Base-by-base conservation (phyloP, 1,284 basidiomycete genomes). In the Boletus smithii region DNA sequence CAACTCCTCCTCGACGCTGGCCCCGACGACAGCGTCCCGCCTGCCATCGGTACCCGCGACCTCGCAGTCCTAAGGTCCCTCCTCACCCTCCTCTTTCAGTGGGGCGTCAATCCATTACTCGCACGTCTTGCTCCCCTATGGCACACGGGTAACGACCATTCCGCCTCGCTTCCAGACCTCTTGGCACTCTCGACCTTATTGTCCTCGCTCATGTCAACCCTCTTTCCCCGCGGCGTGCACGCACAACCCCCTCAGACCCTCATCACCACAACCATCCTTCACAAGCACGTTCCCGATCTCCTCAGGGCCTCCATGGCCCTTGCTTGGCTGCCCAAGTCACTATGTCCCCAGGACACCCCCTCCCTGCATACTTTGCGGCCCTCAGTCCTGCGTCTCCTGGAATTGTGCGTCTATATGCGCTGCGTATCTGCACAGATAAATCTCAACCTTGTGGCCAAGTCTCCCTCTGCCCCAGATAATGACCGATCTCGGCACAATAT, bases 241-340 rank as follows among this genome's bases (percentile, higher is more conserved):
- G 69, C 71, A 3, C 65, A 63, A 8, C 59, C 78, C 17, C 65
- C 79, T 9, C 74, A 79, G 56, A 84, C 83, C 1, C 60, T 77
- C 26, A 79, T 90, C 44, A 79, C 84, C 3, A 75, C 77, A 1
- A 73, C 74, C 1, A 60, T 90, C 10, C 60, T 88, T n/a, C 73
- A 75, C 48, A 72, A 72, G 34, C 79, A 88, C 56, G 56, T 79
- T 4, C 62, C 72, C 7, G 80, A 85, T 51, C 58, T 89, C 8
- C 66, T 89, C 14, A 72, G 69, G 33, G 75, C 81, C 5, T 73
- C 77, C 22, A 72, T 89, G 3, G 63, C 76, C 13, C 66, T 90
- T 4, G 87, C 83, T 3, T 90, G 87, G 86, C 68, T 86, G 5
- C 83, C 85, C 4, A 79, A 76, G 49, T 67, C 73, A 0, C 55